Base-by-base conservation (phyloP, 495 filamentous ascomycete species). In the Talaromyces wortmannii region DNA sequence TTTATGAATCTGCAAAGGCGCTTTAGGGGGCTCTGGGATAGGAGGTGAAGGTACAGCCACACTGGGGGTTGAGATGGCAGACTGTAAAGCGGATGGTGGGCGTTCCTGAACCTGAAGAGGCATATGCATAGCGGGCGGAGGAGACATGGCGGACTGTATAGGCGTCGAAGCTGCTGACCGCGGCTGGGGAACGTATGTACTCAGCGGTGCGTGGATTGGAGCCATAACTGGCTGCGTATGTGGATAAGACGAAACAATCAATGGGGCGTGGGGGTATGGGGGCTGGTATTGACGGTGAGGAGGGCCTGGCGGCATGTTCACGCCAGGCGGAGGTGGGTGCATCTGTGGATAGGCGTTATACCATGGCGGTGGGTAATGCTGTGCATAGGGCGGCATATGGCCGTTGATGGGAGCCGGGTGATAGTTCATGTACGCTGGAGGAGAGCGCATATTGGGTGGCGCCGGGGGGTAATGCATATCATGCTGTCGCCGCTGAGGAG, bases 241-340 rank as follows among this genome's bases (percentile, higher is more conserved):
- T 42, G 74, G 73, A 55, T 79, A 81, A 1, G 76, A 76, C 13
- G 77, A 73, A 29, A 76, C 73, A 43, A 77, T 75, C 64, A 81
- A 73, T 8, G 78, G 74, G 16, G 69, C 64, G 61, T 80, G 80
- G 4, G 66, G 65, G 30, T 53, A 53, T 17, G 52, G 42, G 29
- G 57, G 46, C 31, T 69, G 71, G 42, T 68, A 72, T 12, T 55
- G 68, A 53, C 68, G 72, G 12, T 69, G 74, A 53, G 66, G 69
- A 23, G 65, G 59, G 43, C 45, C 40, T 43, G 45, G 45, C 13
- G 51, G 57, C 23, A 52, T 32, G 16, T 30, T 45, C 17, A 12
- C 52, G 30, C 46, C 53, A 31, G 58, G 64, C 11, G 57, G 61
- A 46, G 52, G 59, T 45, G 52, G 59, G 31, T 79, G 78, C 63